Base-by-base conservation (phyloP, 495 filamentous ascomycete genomes). In the Choiromyces venosus region DNA sequence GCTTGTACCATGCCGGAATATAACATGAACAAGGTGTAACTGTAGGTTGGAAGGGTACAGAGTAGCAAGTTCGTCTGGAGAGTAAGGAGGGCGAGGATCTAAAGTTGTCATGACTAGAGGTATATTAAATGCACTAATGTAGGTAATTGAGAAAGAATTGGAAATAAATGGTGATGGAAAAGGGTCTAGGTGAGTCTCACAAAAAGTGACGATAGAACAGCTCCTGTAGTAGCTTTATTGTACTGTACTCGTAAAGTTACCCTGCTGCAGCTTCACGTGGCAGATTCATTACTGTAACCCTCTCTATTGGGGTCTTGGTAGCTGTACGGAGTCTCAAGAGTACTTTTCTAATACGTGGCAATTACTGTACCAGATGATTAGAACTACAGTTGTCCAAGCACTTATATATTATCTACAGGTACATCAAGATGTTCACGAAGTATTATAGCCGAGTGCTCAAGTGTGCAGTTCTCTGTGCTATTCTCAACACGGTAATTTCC, bases 11-110 rank as follows among this genome's bases (percentile, higher is more conserved):
- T 97, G 93, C 68, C 94, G 91, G 74, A 98, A 89, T 73, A 96
- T 88, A 74, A 99, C 86, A 82, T 99, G 95, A 16, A 99, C 95
- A 52, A 92, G 85, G 81, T 94, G 91, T 29, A 99, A 89, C 82
- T 96, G 86, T 67, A 99, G 85, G 21, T 84, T 84, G 56, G 87
- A 80, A 0, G 95, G 95, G 85, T 97, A 99, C 65, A 99, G 90
- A 76, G 85, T 83, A 44, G 84, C 83, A 33, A 99, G 88, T 87
- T 99, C 96, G 70, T 91, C 90, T 69, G 88, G 83, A 61, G 89
- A 89, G 83, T 97, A 98, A 0, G 93, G 89, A 68, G 86, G 84
- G 33, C 92, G 89, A 37, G 92, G 91, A 39, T 86, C 83, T 37
- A 96, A 86, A 36, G 90, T 89, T 29, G 93, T 89, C 95, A 99